Base-by-base conservation (phyloP, 805 yeast species). In the Scheffersomyces ergatensis region DNA sequence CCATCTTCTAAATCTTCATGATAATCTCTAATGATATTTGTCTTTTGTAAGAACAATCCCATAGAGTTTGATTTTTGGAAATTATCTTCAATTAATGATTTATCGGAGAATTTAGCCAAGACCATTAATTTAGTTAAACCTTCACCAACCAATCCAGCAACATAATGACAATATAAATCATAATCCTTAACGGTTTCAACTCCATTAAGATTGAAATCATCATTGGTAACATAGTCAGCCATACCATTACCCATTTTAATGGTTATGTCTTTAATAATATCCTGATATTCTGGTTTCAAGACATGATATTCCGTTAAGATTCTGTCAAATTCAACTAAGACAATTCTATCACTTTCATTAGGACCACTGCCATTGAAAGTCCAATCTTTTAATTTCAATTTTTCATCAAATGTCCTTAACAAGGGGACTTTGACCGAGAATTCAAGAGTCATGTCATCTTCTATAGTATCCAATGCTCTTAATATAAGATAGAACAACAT, bases 121-220 rank as follows among this genome's bases (percentile, higher is more conserved):
- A 85, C 83, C 53, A 89, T 78, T 63, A 93, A 71, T 47, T 85
- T 78, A 9, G 98, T 89, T 51, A 89, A 72, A 2, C 99, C 99
- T 57, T 89, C 97, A 42, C 99, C 99, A 31, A 93, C 98, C 39
- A 93, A 73, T 2, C 99, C 99, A 2, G 99, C 99, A 44, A 93
- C 99, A 57, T 90, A 88, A 65, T 90, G 90, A 65, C 99, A 93
- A 70, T 93, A 93, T 46, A 84, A 72, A 59, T 93, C 90, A 60
- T 85, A 93, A 57, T 89, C 98, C 45, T 76, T 71, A 34, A 86
- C 60, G 1, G 97, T 88, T 36, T 69, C 70, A 36, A 93, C 82
- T 2, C 98, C 98, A 46, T 80, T 79, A 49, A 77, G 60, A 60
- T 88, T 89, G 68, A 87, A 87, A 47, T 83, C 76, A 38, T 85